These are phyloP conservation scores for Naganishia antarctica DNA, from an alignment of 768 basidiomycete genomes.

Conservation along the genomic window DNA sequence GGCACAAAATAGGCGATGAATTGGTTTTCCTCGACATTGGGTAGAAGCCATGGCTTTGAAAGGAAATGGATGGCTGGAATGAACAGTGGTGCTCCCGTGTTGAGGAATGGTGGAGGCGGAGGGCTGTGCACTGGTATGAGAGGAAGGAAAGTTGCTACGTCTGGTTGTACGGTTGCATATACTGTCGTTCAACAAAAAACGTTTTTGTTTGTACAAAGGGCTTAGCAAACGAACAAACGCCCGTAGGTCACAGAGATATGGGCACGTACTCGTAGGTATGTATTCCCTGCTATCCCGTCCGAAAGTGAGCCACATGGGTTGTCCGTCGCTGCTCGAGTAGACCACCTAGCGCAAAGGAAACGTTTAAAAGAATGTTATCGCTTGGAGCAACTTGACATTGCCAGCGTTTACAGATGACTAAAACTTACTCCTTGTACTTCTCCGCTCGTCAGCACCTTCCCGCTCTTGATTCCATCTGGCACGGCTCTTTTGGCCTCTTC, in stretches of 20 bases:
- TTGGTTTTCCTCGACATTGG: slow-evolving; percentile 38
- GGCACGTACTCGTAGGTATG: slow-evolving; percentile 42
- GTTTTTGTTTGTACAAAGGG: too few relatives aligned
- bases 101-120: slow-evolving; percentile 42
- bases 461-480: slow-evolving; percentile 39
- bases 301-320: slow-evolving; percentile 45
- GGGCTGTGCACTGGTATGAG: slow-evolving; percentile 42
- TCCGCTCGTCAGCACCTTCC: slow-evolving; percentile 38
- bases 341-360: slow-evolving; percentile 30
- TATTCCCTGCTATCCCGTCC: slow-evolving; percentile 41
- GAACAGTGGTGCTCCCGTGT: slow-evolving; percentile 44
- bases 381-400: too few relatives aligned
- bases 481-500: slow-evolving; percentile 34
- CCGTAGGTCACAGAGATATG: too few relatives aligned
- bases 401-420: not conserved
- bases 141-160: slow-evolving; percentile 33
- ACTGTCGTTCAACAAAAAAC: not conserved
- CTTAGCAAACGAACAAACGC: too few relatives aligned
- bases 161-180: slow-evolving; percentile 31
- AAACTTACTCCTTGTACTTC: slow-evolving; percentile 41
- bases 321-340: slow-evolving; percentile 34
- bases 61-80: slow-evolving; percentile 43
- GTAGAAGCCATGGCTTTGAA: slow-evolving; percentile 35
- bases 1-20: slow-evolving; percentile 37
- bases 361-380: too few relatives aligned